These are phyloP conservation scores for Talaromyces sp. DNA, from an alignment of 2,329 filamentous ascomycete genomes.

Conservation along the genomic window DNA sequence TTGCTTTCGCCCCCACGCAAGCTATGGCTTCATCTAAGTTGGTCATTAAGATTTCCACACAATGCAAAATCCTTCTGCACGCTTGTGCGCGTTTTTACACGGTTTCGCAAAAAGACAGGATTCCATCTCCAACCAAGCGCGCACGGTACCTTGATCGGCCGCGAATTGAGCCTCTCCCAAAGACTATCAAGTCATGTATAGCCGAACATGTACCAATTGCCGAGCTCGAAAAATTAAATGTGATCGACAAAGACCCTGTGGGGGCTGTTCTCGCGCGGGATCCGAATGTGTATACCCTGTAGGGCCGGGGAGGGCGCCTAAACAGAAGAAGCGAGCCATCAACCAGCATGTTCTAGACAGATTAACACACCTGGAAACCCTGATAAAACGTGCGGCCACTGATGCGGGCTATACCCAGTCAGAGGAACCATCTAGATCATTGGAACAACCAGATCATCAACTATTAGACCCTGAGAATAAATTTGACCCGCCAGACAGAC, in stretches of 20 bases:
- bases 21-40: too few species aligned
- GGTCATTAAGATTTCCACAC: too few species aligned
- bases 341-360: conserved; percentile 50
- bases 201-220: conserved; percentile 34
- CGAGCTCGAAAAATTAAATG: conserved; percentile 48
- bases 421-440: neutral
- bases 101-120: too few species aligned
- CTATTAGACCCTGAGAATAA: neutral
- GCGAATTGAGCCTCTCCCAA: too few species aligned
- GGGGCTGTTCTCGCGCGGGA: conserved; percentile 45
- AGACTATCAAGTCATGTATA: too few species aligned
- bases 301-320: conserved; percentile 25
- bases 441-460: neutral
- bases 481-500: conserved; percentile 35
- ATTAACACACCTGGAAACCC: conserved; percentile 56
- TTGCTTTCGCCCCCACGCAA: too few species aligned
- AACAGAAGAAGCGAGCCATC: conserved; percentile 12
- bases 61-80: too few species aligned
- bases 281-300: conserved; percentile 39
- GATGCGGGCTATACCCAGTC: too few species aligned
- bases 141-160: too few species aligned
- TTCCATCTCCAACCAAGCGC: too few species aligned
- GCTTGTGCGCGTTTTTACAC: too few species aligned
- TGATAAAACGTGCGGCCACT: too few species aligned
- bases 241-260: conserved; percentile 46